phyloP scores from a whole-genome alignment of 2,329 filamentous ascomycete genomes.

The Talaromyces sp. region DNA sequence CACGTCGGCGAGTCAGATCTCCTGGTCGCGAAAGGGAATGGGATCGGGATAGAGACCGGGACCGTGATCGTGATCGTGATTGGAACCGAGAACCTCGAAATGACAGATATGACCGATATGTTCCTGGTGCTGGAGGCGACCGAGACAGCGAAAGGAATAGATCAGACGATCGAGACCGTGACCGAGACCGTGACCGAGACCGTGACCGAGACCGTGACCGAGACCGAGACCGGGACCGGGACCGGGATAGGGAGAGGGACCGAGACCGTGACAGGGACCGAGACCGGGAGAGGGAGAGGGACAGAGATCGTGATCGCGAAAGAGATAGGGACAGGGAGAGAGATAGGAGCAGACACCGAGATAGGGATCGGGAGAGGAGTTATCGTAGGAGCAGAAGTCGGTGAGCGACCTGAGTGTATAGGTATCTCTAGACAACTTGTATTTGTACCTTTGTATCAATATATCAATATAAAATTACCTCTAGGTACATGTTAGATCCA shows the following conservation, averaged over 20 bases:
- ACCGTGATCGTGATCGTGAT: constrained; percentile 15
- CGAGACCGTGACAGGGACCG: constrained; percentile 15
- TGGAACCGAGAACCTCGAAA: constrained; percentile 17
- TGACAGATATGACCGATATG: constrained; percentile 6
- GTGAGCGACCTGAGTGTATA: neutral
- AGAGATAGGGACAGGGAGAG: constrained; percentile 12
- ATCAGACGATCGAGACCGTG: constrained; percentile 13
- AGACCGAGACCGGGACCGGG: constrained; percentile 3
- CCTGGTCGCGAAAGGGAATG: constrained; percentile 26
- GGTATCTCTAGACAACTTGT: neutral
- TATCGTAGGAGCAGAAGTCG: constrained; percentile 15
- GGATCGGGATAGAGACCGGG: constrained; percentile 10
- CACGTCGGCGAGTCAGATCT: constrained; percentile 22
- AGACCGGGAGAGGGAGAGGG: constrained; percentile 14
- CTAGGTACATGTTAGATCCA: neutral
- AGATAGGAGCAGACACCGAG: constrained; percentile 13
- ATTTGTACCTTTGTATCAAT: neutral
- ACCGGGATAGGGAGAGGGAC: neutral
- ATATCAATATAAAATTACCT: neutral
- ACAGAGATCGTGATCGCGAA: constrained; percentile 10
- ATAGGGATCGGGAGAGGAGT: constrained; percentile 13
- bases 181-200: constrained; percentile 14
- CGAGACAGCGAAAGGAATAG: constrained; percentile 16
- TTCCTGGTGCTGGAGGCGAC: constrained; percentile 17
- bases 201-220: constrained; percentile 17